These are phyloP conservation scores for Boeremia exigua DNA, from an alignment of 2,329 filamentous ascomycete genomes.

Conservation along the genomic window DNA sequence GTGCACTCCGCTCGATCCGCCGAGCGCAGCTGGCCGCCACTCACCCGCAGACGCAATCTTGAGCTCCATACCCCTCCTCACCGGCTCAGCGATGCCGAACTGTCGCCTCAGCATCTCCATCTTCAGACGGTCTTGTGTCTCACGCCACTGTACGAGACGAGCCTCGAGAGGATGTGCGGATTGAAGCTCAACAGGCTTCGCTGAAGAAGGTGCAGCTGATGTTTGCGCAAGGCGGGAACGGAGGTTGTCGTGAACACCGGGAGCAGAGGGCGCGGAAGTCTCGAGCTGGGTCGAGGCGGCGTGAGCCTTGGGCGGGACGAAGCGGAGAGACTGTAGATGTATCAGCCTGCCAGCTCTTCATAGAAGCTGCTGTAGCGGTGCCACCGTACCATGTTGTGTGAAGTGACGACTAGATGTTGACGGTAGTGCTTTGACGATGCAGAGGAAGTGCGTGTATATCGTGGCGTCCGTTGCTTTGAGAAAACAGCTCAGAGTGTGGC, in stretches of 20 bases:
- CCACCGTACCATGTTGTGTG: conserved; percentile 24
- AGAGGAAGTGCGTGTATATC: not conserved
- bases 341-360: not conserved
- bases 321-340: conserved; percentile 74
- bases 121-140: conserved; percentile 84
- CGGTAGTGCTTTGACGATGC: not conserved
- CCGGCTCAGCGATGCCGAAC: conserved; percentile 91
- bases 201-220: conserved; percentile 31
- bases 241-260: conserved; percentile 91
- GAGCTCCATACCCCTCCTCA: conserved; percentile 92
- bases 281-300: conserved; percentile 60
- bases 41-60: conserved; percentile 81
- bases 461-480: not conserved
- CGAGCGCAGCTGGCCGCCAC: conserved; percentile 77
- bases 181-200: conserved; percentile 54
- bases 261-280: conserved; percentile 80
- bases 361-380: not conserved
- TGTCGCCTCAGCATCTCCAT: conserved; percentile 86
- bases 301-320: conserved; percentile 76
- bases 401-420: not conserved
- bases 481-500: not conserved
- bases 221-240: conserved; percentile 76
- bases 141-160: conserved; percentile 87
- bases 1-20: conserved; percentile 73
- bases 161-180: conserved; percentile 89